Evolutionary conservation across 306 rosid species (phyloP).

Genomic region (Oxytropis ochrocephala): DNA sequence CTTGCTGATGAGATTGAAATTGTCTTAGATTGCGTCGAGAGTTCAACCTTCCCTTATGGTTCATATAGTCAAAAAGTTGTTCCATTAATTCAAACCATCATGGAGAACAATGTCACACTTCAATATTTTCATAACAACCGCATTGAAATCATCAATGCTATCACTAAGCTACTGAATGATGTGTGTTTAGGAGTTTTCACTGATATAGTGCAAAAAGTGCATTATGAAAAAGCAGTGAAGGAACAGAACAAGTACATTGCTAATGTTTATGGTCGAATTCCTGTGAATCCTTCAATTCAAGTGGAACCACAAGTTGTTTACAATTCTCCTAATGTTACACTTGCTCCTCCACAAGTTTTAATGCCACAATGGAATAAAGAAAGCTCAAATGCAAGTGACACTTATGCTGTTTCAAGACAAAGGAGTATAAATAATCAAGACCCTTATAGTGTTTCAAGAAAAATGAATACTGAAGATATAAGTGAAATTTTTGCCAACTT

Average conservation of each 20-base stretch:
- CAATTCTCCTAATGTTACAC: not conserved
- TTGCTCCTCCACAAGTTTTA: not conserved
- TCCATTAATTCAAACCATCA: constrained; percentile 32
- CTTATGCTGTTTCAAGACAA: too few relatives aligned
- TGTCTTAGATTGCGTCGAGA: constrained; percentile 34
- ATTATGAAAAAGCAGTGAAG: not conserved
- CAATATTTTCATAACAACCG: constrained; percentile 33
- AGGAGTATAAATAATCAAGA: too few relatives aligned
- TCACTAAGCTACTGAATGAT: not conserved
- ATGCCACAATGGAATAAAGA: not conserved
- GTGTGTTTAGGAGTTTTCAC: constrained; percentile 26
- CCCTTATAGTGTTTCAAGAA: not conserved
- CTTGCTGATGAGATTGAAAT: constrained; percentile 38
- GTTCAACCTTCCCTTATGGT: not conserved
- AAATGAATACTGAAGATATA: not conserved
- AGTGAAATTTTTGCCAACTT: constrained; percentile 11
- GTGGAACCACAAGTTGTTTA: not conserved
- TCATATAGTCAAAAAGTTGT: not conserved
- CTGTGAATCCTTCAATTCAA: not conserved
- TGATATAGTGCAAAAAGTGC: constrained; percentile 31
- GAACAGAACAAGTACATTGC: not conserved
- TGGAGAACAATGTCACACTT: constrained; percentile 12
- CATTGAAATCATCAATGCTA: not conserved
- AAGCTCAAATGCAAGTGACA: too few relatives aligned
- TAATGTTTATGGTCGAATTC: not conserved